These are phyloP conservation scores for Solanum chiquidenum DNA, from an alignment of 257 asterid genomes.

Conservation along the genomic window DNA sequence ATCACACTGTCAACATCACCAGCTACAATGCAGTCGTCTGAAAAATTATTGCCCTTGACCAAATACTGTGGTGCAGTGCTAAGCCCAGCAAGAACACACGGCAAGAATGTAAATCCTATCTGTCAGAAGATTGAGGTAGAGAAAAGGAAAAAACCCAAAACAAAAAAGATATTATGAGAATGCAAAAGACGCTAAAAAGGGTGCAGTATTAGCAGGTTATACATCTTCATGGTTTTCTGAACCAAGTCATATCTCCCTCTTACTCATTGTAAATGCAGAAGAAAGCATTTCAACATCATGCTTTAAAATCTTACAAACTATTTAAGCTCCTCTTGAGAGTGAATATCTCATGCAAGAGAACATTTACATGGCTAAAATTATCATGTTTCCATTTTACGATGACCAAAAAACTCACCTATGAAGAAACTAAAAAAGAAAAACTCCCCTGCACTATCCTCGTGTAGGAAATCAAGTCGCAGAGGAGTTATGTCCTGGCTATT, in stretches of 20 bases:
- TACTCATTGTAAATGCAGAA: background rate
- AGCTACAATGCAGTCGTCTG: conserved; percentile 36
- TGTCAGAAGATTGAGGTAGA: conserved; percentile 11
- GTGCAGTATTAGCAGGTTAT: background rate
- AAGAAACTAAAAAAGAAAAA: background rate
- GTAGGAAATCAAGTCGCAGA: background rate
- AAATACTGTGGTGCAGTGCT: conserved; percentile 76
- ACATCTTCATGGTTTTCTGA: background rate
- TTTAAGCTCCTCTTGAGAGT: background rate
- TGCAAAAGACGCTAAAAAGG: background rate
- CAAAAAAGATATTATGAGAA: background rate
- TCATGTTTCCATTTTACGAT: background rate
- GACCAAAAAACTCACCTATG: background rate
- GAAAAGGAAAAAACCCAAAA: background rate
- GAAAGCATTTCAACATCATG: background rate
- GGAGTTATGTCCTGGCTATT: background rate
- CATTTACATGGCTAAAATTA: background rate
- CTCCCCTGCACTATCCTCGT: background rate
- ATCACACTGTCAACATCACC: conserved; percentile 85
- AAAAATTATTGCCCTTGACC: conserved; percentile 14
- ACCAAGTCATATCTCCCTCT: background rate
- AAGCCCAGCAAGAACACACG: conserved; percentile 95
- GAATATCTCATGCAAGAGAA: background rate
- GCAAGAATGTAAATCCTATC: conserved; percentile 92
- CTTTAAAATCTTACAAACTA: background rate